Evolutionary conservation across 192 early-diverging fungal species (phyloP).

Genomic region (Coemansia sp.): DNA sequence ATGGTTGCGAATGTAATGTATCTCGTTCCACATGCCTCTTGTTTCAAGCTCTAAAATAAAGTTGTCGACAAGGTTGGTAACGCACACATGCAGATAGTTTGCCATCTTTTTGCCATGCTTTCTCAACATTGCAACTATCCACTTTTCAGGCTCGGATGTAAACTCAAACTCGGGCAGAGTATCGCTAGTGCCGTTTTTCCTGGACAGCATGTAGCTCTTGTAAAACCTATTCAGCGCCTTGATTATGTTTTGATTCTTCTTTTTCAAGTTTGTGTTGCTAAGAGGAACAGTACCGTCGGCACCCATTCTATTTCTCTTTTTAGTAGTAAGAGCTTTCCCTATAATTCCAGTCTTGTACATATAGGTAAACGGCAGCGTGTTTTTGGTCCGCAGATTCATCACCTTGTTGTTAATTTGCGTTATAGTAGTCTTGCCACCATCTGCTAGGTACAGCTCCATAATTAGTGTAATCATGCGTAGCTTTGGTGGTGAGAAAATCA

Average conservation of each 20-base stretch:
- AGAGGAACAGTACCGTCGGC: background rate
- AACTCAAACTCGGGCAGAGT: background rate
- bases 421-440: background rate
- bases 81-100: background rate
- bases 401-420: constrained; percentile 6
- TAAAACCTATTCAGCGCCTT: constrained; percentile 1
- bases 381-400: constrained; percentile 4
- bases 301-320: background rate
- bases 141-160: constrained; percentile 2
- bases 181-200: no score
- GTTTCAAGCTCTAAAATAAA: background rate
- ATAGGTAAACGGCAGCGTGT: constrained; percentile 6
- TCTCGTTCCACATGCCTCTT: constrained; percentile 1
- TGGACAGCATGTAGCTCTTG: background rate
- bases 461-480: constrained; percentile 4
- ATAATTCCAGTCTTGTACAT: background rate
- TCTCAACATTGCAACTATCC: background rate
- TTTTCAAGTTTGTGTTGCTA: constrained; percentile 1
- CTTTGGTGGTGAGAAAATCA: background rate
- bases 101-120: constrained; percentile 3
- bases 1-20: background rate
- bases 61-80: background rate
- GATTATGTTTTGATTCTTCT: constrained; percentile 8
- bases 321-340: background rate
- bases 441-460: background rate